Evolutionary conservation across 768 basidiomycete species (phyloP).

Genomic region (Suillus subaureus): DNA sequence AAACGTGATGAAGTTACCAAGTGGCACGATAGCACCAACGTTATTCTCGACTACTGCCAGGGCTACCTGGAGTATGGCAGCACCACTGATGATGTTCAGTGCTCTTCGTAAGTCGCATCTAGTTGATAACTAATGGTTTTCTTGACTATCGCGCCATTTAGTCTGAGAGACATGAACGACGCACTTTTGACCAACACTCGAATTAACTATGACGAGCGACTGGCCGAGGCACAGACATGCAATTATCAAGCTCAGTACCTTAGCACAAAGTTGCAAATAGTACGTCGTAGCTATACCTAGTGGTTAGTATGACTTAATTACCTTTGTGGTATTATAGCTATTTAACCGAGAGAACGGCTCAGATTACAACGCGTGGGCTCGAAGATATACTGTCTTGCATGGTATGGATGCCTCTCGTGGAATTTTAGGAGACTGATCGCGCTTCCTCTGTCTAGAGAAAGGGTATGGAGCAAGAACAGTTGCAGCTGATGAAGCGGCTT

Average conservation of each 20-base stretch:
- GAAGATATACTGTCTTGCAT: background rate
- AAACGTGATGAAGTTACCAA: background rate
- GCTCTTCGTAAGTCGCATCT: background rate
- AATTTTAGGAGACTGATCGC: background rate
- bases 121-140: background rate
- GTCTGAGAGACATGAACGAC: background rate
- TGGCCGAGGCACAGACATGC: background rate
- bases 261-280: background rate
- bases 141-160: background rate
- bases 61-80: background rate
- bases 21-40: constrained; percentile 1
- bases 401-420: background rate
- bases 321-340: background rate
- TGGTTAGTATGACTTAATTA: background rate
- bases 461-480: constrained; percentile 6
- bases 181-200: background rate
- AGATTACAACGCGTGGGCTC: background rate
- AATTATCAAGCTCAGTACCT: background rate
- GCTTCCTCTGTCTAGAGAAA: background rate
- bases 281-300: background rate
- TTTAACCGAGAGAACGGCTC: background rate
- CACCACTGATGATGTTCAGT: background rate
- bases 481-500: background rate
- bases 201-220: background rate
- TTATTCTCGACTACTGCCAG: background rate